Conservation (phyloP, 768 basidiomycete genomes). For the Tylopilus sp. region DNA sequence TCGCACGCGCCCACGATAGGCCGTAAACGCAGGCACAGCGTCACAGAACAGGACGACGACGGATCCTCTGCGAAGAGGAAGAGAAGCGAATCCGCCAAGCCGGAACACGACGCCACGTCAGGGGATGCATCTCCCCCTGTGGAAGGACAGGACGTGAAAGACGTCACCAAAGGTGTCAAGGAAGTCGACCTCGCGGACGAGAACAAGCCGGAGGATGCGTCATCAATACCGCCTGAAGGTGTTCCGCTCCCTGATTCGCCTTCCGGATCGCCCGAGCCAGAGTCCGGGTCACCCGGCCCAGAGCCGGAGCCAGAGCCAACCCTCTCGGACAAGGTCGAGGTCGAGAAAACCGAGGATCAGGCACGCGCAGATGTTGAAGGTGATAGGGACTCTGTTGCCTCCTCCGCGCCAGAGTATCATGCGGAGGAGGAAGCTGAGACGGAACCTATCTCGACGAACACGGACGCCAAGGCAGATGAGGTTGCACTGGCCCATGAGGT, state of each 20-base stretch:
- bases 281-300: conserved; percentile 6
- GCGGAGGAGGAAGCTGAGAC: conserved; percentile 5
- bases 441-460: neutral
- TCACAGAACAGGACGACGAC: conserved; percentile 38
- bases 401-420: conserved; percentile 14
- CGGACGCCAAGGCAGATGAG: conserved; percentile 3
- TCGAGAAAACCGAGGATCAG: conserved; percentile 13
- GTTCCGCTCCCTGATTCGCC: conserved; percentile 41
- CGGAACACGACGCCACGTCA: conserved; percentile 24
- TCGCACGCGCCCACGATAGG: conserved; percentile 70
- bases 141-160: conserved; percentile 54
- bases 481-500: conserved; percentile 3
- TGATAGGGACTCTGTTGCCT: conserved; percentile 24
- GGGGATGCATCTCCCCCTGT: conserved; percentile 20
- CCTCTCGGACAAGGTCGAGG: conserved; percentile 1
- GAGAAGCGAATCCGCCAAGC: conserved; percentile 21
- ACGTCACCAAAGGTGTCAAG: conserved; percentile 67
- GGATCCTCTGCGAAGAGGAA: conserved; percentile 37
- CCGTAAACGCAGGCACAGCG: conserved; percentile 62
- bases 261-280: conserved; percentile 21
- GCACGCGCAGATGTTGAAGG: conserved; percentile 6
- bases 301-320: conserved; percentile 3
- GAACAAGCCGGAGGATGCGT: conserved; percentile 9
- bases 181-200: conserved; percentile 59
- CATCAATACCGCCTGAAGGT: conserved; percentile 27